These are phyloP conservation scores for Leishmania gerbilli DNA, from an alignment of 208 protist species.

Conservation along the genomic window DNA sequence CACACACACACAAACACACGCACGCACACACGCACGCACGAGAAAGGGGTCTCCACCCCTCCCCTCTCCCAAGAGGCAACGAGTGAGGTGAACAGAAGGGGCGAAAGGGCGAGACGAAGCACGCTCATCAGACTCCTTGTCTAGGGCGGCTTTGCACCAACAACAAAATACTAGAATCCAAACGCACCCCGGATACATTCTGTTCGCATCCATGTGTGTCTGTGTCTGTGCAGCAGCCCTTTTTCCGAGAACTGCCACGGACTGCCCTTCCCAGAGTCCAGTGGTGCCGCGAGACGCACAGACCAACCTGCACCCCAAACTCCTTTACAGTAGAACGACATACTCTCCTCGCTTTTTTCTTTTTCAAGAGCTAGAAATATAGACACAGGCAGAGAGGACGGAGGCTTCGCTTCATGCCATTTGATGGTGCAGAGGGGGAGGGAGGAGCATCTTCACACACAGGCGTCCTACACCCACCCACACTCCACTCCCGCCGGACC, in stretches of 20 bases:
- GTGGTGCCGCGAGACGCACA: neutral
- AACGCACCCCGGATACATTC: neutral
- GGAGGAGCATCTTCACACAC: neutral
- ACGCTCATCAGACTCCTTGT: conserved; percentile 4
- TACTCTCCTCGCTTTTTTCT: too few species aligned
- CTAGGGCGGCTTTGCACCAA: neutral
- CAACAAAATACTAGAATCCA: neutral
- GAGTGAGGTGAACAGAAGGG: neutral
- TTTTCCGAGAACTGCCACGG: neutral
- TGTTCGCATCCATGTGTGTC: neutral
- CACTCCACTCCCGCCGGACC: conserved; percentile 1
- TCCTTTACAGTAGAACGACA: neutral
- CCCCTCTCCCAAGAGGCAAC: neutral
- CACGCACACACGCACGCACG: too few species aligned
- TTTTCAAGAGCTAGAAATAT: conserved; percentile 1
- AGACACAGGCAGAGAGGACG: neutral
- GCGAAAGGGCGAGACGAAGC: conserved; percentile 1
- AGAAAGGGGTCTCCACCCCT: neutral
- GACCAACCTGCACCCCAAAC: neutral
- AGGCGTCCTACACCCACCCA: neutral
- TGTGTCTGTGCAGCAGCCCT: neutral
- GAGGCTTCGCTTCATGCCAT: neutral
- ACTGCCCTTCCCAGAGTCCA: neutral
- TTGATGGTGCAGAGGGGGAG: conserved; percentile 1
- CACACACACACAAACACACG: too few species aligned